Base-by-base conservation (phyloP, 805 yeast species). In the Candida dajiaensis region DNA sequence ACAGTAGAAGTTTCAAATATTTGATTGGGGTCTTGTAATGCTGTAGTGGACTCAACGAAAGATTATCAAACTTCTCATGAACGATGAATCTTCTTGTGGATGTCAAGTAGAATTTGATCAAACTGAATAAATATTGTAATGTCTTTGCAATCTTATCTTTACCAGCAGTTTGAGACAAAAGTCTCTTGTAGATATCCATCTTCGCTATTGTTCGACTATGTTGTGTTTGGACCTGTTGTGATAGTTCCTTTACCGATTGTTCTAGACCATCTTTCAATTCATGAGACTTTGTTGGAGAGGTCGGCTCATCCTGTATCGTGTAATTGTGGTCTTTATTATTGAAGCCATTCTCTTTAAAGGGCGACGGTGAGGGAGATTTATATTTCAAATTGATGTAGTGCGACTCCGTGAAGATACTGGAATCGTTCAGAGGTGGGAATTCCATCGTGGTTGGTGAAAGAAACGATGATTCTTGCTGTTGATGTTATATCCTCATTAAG, bases 111-210 rank as follows among this genome's bases (percentile, higher is more conserved):
- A 69, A 60, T 20, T 74, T 65, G 36, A 82, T 56, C 18, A 84
- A 58, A 47, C 85, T 75, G 38, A 85, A 59, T 0, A 75, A 60
- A 58, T 83, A 83, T 56, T 81, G 83, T 22, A 79, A 67, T 10
- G 80, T 68, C 53, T 85, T 85, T 21, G 86, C 85, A 50, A 83
- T 49, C 57, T 83, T 82, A 57, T 85, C 94, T 59, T 84, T 85
- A 42, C 92, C 92, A 2, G 78, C 73, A 23, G 84, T 59, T 41
- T 74, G 73, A 43, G 76, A 76, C 44, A 82, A 59, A 60, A 83
- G 63, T 29, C 70, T 68, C 64, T 81, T 72, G 43, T 80, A 65
- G 6, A 82, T 67, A 41, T 76, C 81, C 33, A 57, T 46, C 28
- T 47, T 54, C 16, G 50, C 33, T n/a, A 47, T 16, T 10, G 43